A percentile compares a stretch with the other conserved stretches of the same genome.
phyloP scores from a whole-genome alignment of 169 alveolate genomes.

The Plasmodium gonderi region DNA sequence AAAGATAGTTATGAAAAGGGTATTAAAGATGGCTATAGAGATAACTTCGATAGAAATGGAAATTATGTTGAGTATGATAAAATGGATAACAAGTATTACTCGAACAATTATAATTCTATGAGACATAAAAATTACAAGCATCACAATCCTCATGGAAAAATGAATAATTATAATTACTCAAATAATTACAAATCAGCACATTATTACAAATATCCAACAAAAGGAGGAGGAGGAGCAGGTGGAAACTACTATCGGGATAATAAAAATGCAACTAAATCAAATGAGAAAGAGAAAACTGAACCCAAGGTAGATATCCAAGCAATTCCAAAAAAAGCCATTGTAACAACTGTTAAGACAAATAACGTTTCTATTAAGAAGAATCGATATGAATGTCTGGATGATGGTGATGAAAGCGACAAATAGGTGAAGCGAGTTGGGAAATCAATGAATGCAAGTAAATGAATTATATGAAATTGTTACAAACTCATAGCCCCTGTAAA shows the following conservation, averaged over 20 bases:
- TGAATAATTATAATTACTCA: constrained; percentile 36
- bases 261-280: neutral
- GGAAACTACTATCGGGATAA: constrained; percentile 16
- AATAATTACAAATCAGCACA: constrained; percentile 24
- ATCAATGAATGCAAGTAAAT: neutral
- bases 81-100: constrained; percentile 65
- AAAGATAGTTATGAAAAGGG: constrained; percentile 33
- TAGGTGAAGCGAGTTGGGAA: neutral
- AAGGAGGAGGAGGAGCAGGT: constrained; percentile 13
- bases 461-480: too few species aligned
- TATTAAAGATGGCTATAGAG: constrained; percentile 13
- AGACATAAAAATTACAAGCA: constrained; percentile 59
- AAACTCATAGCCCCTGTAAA: too few species aligned
- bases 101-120: constrained; percentile 42
- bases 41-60: constrained; percentile 2
- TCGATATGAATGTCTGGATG: constrained; percentile 60
- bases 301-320: constrained; percentile 40
- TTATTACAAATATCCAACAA: constrained; percentile 47
- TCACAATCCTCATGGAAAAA: constrained; percentile 27
- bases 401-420: constrained; percentile 71
- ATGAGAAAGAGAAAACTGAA: constrained; percentile 57
- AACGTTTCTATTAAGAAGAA: constrained; percentile 69
- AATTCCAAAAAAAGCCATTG: constrained; percentile 63
- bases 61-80: constrained; percentile 61
- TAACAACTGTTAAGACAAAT: constrained; percentile 56